Percentiles rank a stretch among this genome's conserved stretches.
Evolutionary conservation across 2,329 filamentous ascomycete genomes (phyloP).

Genomic region (Chaetomiaceae sp.): DNA sequence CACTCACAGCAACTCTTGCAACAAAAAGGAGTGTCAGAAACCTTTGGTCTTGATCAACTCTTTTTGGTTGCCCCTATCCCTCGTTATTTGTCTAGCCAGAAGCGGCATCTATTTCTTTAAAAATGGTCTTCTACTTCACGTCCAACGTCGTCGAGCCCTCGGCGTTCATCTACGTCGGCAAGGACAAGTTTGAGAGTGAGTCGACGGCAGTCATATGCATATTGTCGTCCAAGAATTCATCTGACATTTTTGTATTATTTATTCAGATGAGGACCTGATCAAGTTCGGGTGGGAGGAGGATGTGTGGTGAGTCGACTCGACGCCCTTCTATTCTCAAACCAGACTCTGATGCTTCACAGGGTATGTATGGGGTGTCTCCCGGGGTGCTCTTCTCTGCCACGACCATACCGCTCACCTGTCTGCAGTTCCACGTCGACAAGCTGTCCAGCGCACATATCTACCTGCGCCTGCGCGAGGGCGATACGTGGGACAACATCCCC

Average conservation of each 20-base stretch:
- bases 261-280: constrained; percentile 88
- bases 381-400: background rate
- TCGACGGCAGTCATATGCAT: background rate
- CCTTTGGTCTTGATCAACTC: too few species aligned
- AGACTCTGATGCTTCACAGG: constrained; percentile 25
- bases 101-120: constrained; percentile 18
- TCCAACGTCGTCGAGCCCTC: constrained; percentile 77
- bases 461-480: constrained; percentile 71
- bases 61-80: too few species aligned
- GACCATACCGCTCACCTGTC: constrained; percentile 1
- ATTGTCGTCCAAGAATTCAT: background rate
- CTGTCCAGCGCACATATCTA: constrained; percentile 96
- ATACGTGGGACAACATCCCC: constrained; percentile 80
- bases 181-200: constrained; percentile 96
- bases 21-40: background rate
- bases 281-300: constrained; percentile 92
- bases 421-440: constrained; percentile 93
- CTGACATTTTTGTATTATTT: background rate
- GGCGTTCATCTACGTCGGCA: constrained; percentile 91
- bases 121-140: constrained; percentile 94
- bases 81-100: too few species aligned
- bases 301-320: constrained; percentile 66
- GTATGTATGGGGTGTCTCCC: constrained; percentile 35
- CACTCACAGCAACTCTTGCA: background rate
- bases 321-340: background rate